Evolutionary conservation across 495 filamentous ascomycete species (phyloP).

Genomic region (Aspergillus funiculosus): DNA sequence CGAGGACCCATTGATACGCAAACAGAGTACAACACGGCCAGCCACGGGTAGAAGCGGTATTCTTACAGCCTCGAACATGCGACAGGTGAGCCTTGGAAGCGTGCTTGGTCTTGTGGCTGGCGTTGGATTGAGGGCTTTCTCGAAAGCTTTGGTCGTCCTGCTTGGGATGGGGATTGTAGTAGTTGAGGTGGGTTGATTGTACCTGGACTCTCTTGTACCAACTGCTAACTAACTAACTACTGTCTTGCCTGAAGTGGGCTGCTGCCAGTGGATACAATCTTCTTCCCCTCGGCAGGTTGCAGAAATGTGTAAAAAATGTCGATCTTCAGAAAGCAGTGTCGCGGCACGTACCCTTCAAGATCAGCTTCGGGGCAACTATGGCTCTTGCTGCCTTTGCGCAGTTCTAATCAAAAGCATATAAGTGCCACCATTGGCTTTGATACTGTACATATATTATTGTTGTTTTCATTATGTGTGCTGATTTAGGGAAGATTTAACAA

Average conservation of each 20-base stretch:
- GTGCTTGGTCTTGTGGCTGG: constrained; percentile 64
- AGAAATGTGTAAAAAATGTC: constrained; percentile 52
- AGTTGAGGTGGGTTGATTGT: constrained; percentile 61
- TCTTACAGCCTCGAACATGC: constrained; percentile 46
- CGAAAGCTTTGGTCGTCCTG: constrained; percentile 63
- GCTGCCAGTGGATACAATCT: constrained; percentile 70
- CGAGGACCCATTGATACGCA: constrained; percentile 20
- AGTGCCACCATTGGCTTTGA: no score
- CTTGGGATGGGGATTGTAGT: constrained; percentile 64
- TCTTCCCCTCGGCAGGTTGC: constrained; percentile 54
- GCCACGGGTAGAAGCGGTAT: constrained; percentile 17
- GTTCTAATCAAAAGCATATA: constrained; percentile 30
- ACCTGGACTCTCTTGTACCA: neutral
- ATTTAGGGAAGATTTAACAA: neutral
- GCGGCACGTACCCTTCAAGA: constrained; percentile 68
- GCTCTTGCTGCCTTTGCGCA: constrained; percentile 66
- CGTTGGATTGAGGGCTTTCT: constrained; percentile 67
- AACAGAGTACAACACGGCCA: constrained; percentile 26
- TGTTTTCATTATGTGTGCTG: neutral
- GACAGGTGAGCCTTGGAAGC: constrained; percentile 65
- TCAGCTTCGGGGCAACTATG: constrained; percentile 72
- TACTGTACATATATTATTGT: no score
- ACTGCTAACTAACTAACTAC: constrained; percentile 1
- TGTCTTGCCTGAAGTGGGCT: constrained; percentile 48
- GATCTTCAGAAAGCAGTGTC: constrained; percentile 56